Evolutionary conservation across 257 asterid species (phyloP), one percentile per base, ranked within the genome.

Genomic region (Craterostigma plantagineum): DNA sequence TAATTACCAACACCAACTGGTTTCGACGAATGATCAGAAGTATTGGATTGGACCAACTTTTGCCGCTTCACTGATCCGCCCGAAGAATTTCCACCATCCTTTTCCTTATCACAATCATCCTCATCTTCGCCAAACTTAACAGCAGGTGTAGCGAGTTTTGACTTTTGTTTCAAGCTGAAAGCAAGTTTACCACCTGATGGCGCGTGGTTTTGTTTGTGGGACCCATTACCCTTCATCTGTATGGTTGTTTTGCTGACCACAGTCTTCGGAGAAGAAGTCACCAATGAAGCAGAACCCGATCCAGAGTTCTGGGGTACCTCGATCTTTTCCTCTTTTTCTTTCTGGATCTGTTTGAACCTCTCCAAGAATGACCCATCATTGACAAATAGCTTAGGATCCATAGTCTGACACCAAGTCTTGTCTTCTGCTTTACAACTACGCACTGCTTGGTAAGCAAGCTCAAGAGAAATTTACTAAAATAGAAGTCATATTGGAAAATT

Each of bases 331-430:
- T 75, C 73, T 48, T 72, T 62, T 62, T 82, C 75, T 56, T 81
- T 76, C 53, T 86, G 93, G 67, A 78, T 80, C 65, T 78, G 93
- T 67, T 76, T 78, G 67, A 86, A 86, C 63, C 86, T 76, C 91
- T 81, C 96, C 94, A 86, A 62, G 75, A 86, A 86, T 48, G 97
- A 86, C 55, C 97, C 94, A 53, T 86, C 97, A 58, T 86, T 81
- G 54, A 64, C 92, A 69, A 81, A 78, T 51, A 86, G 59, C 62
- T 81, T 53, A 48, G 73, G 56, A 63, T 62, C 66, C 43, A 54
- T 56, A 55, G 66, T 65, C 62, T 78, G 78, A 71, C 61, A 59
- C 60, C 50, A 66, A 63, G 61, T 55, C 15, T 7, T n/a, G 12
- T 12, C 17, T n/a, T 2, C 45, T 40, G 45, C 45, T 40, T 40